Conservation (phyloP, 192 early-diverging fungal species). For the Gryganskiella cystojenkinii region DNA sequence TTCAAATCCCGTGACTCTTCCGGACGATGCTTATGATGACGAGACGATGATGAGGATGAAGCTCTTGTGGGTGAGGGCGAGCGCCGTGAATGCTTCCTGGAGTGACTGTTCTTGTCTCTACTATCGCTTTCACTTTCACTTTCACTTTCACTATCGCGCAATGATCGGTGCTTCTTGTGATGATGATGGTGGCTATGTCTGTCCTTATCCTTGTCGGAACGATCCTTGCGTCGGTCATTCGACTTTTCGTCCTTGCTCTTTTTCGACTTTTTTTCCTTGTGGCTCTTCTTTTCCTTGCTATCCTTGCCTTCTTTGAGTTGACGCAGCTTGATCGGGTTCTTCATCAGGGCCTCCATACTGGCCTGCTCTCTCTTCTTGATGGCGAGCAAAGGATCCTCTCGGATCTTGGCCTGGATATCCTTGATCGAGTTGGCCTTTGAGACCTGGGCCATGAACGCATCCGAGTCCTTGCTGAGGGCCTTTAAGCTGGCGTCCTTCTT, state of each 20-base stretch:
- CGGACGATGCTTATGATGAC: background rate
- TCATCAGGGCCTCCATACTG: slow-evolving; percentile 77
- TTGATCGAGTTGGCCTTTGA: slow-evolving; percentile 82
- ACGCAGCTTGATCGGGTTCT: slow-evolving; percentile 77
- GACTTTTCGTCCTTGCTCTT: slow-evolving; percentile 54
- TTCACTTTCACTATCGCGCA: slow-evolving; percentile 22
- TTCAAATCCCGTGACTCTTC: too few species aligned
- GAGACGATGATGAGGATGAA: slow-evolving; percentile 9
- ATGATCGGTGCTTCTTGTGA: slow-evolving; percentile 37
- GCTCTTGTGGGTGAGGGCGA: slow-evolving; percentile 14
- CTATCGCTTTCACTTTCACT: slow-evolving; percentile 17
- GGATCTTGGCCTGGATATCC: slow-evolving; percentile 85
- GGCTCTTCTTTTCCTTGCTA: slow-evolving; percentile 20
- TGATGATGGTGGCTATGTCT: slow-evolving; percentile 23
- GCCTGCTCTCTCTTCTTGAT: slow-evolving; percentile 91
- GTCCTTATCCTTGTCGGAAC: too few species aligned
- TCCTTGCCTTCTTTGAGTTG: slow-evolving; percentile 58
- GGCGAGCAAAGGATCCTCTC: slow-evolving; percentile 92
- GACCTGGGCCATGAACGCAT: slow-evolving; percentile 27
- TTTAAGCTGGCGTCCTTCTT: slow-evolving; percentile 52
- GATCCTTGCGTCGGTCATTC: slow-evolving; percentile 40
- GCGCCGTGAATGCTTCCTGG: slow-evolving; percentile 21
- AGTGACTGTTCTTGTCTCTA: slow-evolving; percentile 1
- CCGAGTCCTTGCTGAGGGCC: slow-evolving; percentile 30
- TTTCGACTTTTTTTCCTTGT: slow-evolving; percentile 54